These are phyloP conservation scores for Lodderomyces pseudojiufengensis DNA, from an alignment of 1,139 yeast genomes.

Conservation along the genomic window DNA sequence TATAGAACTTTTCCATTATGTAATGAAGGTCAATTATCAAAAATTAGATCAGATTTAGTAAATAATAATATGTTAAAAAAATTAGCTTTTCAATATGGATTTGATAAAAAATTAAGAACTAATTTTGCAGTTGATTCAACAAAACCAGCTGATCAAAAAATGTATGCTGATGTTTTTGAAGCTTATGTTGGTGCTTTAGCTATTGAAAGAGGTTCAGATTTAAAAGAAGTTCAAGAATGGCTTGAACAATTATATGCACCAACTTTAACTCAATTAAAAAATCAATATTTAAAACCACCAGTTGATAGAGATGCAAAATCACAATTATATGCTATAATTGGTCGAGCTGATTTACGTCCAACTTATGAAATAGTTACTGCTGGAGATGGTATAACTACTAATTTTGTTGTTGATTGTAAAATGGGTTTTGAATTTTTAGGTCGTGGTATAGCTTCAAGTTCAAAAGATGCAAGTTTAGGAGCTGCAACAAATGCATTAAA, in stretches of 20 bases:
- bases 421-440: conserved; percentile 59
- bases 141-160: conserved; percentile 45
- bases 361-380: conserved; percentile 53
- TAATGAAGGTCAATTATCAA: conserved; percentile 79
- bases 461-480: conserved; percentile 63
- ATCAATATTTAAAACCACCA: conserved; percentile 28
- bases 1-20: conserved; percentile 64
- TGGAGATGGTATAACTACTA: conserved; percentile 50
- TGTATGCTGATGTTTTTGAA: conserved; percentile 78
- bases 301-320: conserved; percentile 66
- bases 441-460: conserved; percentile 55
- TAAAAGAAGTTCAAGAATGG: conserved; percentile 57
- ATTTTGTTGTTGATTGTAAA: conserved; percentile 62
- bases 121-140: conserved; percentile 36
- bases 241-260: conserved; percentile 46
- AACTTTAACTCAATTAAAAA: conserved; percentile 25
- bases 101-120: conserved; percentile 57
- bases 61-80: conserved; percentile 70
- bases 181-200: conserved; percentile 87
- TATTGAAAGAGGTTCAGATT: conserved; percentile 50
- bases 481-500: conserved; percentile 71
- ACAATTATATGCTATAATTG: conserved; percentile 73
- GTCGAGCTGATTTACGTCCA: conserved; percentile 67
- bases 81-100: conserved; percentile 68
- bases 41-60: conserved; percentile 65